Base-by-base conservation (phyloP, 305 asterid species). In the Plantago lanceolata region DNA sequence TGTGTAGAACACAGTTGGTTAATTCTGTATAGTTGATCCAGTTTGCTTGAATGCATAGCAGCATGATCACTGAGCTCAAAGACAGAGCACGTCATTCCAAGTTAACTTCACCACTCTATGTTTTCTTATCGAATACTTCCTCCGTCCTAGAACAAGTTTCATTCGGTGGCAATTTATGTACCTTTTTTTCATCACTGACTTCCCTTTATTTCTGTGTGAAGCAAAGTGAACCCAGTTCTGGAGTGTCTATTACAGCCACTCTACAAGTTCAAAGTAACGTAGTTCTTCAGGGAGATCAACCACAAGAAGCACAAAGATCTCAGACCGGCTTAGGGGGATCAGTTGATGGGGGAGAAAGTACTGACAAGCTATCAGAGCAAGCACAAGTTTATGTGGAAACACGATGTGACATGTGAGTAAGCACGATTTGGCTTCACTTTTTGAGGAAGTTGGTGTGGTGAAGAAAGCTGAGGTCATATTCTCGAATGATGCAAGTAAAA, bases 351-450 rank as follows among this genome's bases (percentile, higher is more conserved):
- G 31, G 8, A 24, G 58, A 53, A 53, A 21, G 48, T 26, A 64
- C 43, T 47, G 95, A 86, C 45, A 90, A 88, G 71, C 89, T 88
- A 14, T 66, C 84, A 6, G 96, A 88, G 73, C 96, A 78, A 33
- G 93, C 98, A 0, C 84, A 85, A 72, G 56, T 92, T 74, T 89
- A 74, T 69, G 91, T 92, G 69, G 98, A 96, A 48, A 92, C 89
- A 78, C 74, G 94, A 85, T 19, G 76, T 92, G 9, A 94, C 79
- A 85, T 19, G 76, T 92, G 9, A 94, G 78, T 50, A 71, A 85
- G 71, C 88, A 68, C 65, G 69, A 65, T 53, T 72, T 92, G 77
- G 97, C 96, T 61, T 71, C 67, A 57, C 74, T 92, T 65, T 89
- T 92, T 49, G 78, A 75, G 60, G 82, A 72, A 68, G 96, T 95